Evolutionary conservation across 2,329 filamentous ascomycete species (phyloP), one percentile per base, ranked within the genome.

Genomic region (Fusarium phyllophilum): DNA sequence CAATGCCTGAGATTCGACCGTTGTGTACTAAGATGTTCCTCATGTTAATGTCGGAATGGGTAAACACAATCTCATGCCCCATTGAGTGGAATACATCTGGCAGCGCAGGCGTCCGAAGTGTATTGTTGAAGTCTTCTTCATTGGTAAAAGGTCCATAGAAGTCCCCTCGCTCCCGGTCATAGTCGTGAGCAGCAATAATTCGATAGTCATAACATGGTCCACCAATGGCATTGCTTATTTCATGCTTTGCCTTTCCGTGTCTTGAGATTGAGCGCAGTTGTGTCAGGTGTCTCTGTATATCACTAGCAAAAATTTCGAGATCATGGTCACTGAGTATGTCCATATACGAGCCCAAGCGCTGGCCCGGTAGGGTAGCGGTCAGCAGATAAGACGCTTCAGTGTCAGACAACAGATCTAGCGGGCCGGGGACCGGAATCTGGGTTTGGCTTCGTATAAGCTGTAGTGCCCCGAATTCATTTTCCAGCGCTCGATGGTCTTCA

Each of bases 1-100:
- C 44, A 38, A 81, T 78, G 2, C 77, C 78, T 9, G 78, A 73
- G 11, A 82, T 58, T 29, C 78, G 48, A 22, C 80, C 78, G 13
- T 74, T 77, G 1, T 65, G 61, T 1, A 79, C 72, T 3, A 82
- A 24, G 11, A 82, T 63, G 33, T 82, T 82, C 0, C 78, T 36
- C 55, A 73, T 75, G 31, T 77, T 79, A 0, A 82, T 62, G 36
- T 82, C 79, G 8, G 79, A 77, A 29, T 89, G 86, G 3, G 86
- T 86, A 63, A 89, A 85, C 2, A 84, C 80, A 22, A 75, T 66
- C 1, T n/a, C 18, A 31, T 76, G 65, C 6, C 58, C 61, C 20
- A 24, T 51, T 17, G 18, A 12, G 9, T 71, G 67, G 17, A 42
- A 42, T 24, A 62, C 42, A 45, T 26, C 17, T 11, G 65, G 67